Percentiles rank a stretch among this genome's conserved stretches.
These are phyloP conservation scores for Claviceps sp. DNA, from an alignment of 2,329 filamentous ascomycete species.

Conservation along the genomic window DNA sequence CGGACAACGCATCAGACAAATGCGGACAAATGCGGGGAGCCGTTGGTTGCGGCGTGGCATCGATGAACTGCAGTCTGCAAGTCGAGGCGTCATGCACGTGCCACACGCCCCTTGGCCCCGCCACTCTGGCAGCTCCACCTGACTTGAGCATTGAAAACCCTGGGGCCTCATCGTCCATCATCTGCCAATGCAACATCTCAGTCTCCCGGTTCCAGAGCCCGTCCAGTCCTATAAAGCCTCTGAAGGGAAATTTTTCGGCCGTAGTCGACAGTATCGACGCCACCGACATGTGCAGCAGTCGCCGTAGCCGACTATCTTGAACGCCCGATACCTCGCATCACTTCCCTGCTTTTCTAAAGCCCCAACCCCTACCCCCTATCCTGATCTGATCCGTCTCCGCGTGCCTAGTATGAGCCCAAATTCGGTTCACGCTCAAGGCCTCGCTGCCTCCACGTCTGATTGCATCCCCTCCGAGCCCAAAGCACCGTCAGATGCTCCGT, in stretches of 20 bases:
- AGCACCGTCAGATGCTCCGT: slow-evolving; percentile 41
- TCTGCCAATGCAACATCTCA: background rate
- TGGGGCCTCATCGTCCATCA: background rate
- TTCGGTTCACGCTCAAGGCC: slow-evolving; percentile 22
- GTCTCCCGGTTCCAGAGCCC: background rate
- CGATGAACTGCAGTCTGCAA: background rate
- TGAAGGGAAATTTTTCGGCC: background rate
- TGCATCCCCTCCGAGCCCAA: slow-evolving; percentile 31
- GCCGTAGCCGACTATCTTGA: background rate
- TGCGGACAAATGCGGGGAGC: too few relatives aligned
- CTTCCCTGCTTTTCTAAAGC: too few relatives aligned
- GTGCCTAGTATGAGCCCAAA: slow-evolving; percentile 16
- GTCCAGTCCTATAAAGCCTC: background rate
- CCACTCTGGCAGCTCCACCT: background rate
- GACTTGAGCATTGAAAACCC: background rate
- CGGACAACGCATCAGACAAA: too few relatives aligned
- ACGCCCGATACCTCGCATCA: background rate
- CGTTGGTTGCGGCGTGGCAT: too few relatives aligned
- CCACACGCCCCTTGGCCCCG: background rate
- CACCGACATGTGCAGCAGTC: background rate
- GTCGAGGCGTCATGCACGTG: background rate
- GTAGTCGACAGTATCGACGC: background rate
- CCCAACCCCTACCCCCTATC: too few relatives aligned
- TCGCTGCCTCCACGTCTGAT: slow-evolving; percentile 25
- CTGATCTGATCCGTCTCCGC: background rate